Evolutionary conservation across 2,329 filamentous ascomycete genomes (phyloP).

Genomic region (Hypoxylon sp.): DNA sequence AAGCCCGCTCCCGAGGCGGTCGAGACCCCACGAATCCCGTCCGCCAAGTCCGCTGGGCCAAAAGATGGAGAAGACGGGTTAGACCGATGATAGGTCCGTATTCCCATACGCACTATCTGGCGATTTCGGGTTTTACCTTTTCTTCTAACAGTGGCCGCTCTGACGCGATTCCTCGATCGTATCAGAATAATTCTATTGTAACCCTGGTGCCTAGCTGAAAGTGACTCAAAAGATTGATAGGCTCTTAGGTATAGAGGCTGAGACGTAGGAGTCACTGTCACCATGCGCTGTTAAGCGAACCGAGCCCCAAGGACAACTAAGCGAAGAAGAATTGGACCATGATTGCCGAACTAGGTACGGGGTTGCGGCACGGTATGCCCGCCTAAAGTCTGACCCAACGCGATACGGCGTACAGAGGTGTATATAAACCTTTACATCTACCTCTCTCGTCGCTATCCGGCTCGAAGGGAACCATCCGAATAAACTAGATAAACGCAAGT

Average conservation of each 20-base stretch:
- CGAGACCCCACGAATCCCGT: neutral
- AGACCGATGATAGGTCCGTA: too few relatives aligned
- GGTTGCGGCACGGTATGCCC: neutral
- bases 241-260: neutral
- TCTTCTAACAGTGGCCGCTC: too few relatives aligned
- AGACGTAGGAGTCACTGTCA: neutral
- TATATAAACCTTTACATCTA: neutral
- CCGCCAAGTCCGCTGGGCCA: neutral
- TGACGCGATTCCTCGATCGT: neutral
- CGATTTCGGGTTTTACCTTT: too few relatives aligned
- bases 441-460: neutral
- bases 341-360: constrained; percentile 18
- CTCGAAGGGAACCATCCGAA: neutral
- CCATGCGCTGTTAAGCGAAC: neutral
- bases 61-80: too few relatives aligned
- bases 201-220: neutral
- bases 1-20: neutral
- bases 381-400: neutral
- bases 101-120: too few relatives aligned
- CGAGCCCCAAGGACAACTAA: neutral
- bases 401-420: neutral
- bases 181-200: neutral
- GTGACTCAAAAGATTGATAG: neutral
- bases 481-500: neutral
- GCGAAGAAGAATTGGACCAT: constrained; percentile 1